Conservation (phyloP, 73 alveolate genomes). For the Paramecium biaurelia region DNA sequence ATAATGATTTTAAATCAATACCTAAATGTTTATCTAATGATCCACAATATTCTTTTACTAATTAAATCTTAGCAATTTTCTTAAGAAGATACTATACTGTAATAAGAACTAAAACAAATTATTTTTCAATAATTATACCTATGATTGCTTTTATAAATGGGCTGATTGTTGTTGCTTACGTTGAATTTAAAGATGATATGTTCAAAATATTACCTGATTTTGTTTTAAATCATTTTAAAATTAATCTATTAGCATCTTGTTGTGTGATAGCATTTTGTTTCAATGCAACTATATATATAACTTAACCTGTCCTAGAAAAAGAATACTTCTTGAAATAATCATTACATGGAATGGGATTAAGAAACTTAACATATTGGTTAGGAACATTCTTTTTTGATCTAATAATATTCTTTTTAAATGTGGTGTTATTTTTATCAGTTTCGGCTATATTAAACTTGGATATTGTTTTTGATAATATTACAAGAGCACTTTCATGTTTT, state of each 20-base stretch:
- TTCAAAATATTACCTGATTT: not conserved
- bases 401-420: conserved; percentile 26
- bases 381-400: conserved; percentile 57
- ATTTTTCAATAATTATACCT: not conserved
- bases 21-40: not conserved
- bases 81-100: conserved; percentile 24
- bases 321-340: conserved; percentile 48
- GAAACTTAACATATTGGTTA: conserved; percentile 54
- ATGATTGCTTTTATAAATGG: conserved; percentile 26
- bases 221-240: not conserved
- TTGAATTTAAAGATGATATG: not conserved
- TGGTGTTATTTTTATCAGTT: conserved; percentile 27
- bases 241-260: not conserved
- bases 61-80: not conserved
- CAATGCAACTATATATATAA: conserved; percentile 38
- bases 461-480: not conserved
- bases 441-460: not conserved
- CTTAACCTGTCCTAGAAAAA: conserved; percentile 57
- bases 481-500: not conserved
- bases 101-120: conserved; percentile 17
- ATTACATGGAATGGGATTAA: conserved; percentile 52
- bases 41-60: not conserved
- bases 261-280: conserved; percentile 38
- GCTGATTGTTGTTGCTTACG: not conserved
- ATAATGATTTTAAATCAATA: not conserved